Base-by-base conservation (phyloP, 768 basidiomycete species). In the Rhodotorula babjevae region DNA sequence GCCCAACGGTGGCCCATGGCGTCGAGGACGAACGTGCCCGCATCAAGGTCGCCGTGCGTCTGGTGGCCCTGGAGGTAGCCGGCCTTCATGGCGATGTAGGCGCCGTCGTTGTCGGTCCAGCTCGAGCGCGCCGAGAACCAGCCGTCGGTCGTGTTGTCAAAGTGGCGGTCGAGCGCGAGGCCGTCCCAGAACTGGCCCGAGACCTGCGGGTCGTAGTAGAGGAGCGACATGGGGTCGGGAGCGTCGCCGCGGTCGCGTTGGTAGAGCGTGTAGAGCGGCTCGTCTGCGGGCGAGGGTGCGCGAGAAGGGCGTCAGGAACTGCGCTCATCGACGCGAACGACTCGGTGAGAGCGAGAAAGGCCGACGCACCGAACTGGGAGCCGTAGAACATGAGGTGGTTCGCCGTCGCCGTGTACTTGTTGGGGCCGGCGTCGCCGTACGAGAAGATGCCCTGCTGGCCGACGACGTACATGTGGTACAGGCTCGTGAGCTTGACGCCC, bases 321-420 rank as follows among this genome's bases (percentile, higher is more conserved):
- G 36, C 36, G n/a, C n/a, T 31, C 47, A 33, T 44, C 14, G 19
- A 23, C 29, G 18, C 21, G 18, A 36, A 36, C 14, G 36, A 27
- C 36, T 21, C 0, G 18, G 27, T 8, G 10, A 21, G 42, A 36
- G 25, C 16, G 31, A 23, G 58, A 44, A 52, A 7, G n/a, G 23
- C 1, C 11, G 25, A 57, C 71, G 44, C 40, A 76, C 72, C 82
- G 62, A 88, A 94, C 29, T 87, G 81, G 19, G 85, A 80, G 10
- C 86, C 89, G 80, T 91, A 94, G 76, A 92, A 86, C 68, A 95
- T 79, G 83, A 98, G 85, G 69, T 85, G 80, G 82, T 98, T 98
- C 72, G 96, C 94, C 47, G 93, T 98, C 23, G 93, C 85, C 29
- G 91, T 90, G 82, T 85, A 98, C 83, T 96, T 98, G 87, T 95